Evolutionary conservation across 345 rosid genomes (phyloP), one percentile per base, ranked within the genome.

Genomic region (Zanthoxylum bungeanum): DNA sequence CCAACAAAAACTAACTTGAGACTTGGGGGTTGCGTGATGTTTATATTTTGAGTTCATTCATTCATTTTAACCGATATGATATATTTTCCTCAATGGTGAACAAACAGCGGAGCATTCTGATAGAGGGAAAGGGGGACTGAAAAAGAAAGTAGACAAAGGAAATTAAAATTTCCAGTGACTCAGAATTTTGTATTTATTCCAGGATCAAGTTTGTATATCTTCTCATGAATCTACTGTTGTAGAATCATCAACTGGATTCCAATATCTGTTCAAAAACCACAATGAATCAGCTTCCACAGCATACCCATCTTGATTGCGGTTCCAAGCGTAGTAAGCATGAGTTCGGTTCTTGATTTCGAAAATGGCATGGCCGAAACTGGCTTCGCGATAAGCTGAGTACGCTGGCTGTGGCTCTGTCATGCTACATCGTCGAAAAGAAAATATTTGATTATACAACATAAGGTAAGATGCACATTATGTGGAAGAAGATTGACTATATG

Each of bases 281-380:
- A 90, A 79, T 6, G 64, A 66, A 68, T 94, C 98, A 22, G 92
- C 98, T 73, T 94, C 87, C 51, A 89, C 89, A 0, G 93, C 89
- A 37, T 69, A 86, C 5, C 95, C 97, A 78, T 92, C 98, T 16
- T 92, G 91, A 70, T 94, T 94, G 21, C 93, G 81, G 53, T 94
- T 95, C 98, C 98, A 94, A 68, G 83, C 82, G 56, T 86, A 90
- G 66, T 73, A 75, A 7, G 98, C 97, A 7, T 92, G 99, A 4
- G 98, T 89, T 67, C 87, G 63, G 84, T 95, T 95, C 91, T 89
- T 87, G 56, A 92, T 89, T 46, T 84, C 84, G 3, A 92, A 89
- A 33, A 84, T 82, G 17, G 97, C 99, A 10, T 95, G 98, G 7
- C 99, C 98, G 22, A 90, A 95, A 70, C 99, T 92, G 2, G 98